A percentile compares a stretch with the other conserved stretches of the same genome.
Evolutionary conservation across 2,329 filamentous ascomycete species (phyloP).

Genomic region (Ophiosphaerella korrae): DNA sequence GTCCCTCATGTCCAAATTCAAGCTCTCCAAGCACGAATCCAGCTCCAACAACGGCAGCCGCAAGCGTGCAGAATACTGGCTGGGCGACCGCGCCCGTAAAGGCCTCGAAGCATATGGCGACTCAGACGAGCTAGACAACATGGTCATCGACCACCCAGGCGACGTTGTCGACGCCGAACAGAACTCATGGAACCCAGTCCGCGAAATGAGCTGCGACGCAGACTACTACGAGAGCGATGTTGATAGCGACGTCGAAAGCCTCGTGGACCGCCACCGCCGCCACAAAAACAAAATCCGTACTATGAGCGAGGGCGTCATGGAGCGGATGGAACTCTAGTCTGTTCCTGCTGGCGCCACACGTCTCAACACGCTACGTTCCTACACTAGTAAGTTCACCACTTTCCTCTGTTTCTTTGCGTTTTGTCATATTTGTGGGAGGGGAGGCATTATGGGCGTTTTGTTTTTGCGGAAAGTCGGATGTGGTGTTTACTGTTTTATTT

Average conservation of each 20-base stretch:
- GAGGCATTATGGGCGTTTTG: background rate
- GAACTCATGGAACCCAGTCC: constrained; percentile 42
- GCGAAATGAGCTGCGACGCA: constrained; percentile 38
- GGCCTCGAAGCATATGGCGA: constrained; percentile 51
- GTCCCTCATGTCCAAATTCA: constrained; percentile 45
- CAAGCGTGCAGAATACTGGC: constrained; percentile 88
- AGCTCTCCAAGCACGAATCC: constrained; percentile 52
- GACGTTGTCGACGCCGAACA: constrained; percentile 47
- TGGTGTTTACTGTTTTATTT: background rate
- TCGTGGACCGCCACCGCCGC: constrained; percentile 33
- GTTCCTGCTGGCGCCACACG: background rate
- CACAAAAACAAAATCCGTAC: constrained; percentile 53
- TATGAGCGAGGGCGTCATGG: constrained; percentile 60
- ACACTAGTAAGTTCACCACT: no score
- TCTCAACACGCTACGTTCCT: background rate
- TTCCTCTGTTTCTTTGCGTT: background rate
- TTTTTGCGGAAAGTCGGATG: background rate
- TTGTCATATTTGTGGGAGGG: no score
- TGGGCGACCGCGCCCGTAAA: constrained; percentile 67
- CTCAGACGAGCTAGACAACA: constrained; percentile 51
- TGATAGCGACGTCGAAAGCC: constrained; percentile 42
- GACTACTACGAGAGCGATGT: constrained; percentile 40
- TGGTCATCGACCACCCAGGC: constrained; percentile 46
- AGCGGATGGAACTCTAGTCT: constrained; percentile 57
- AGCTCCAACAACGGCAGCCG: constrained; percentile 63